Evolutionary conservation across 2,329 filamentous ascomycete genomes (phyloP).

Genomic region (Fusarium pseudograminearum): DNA sequence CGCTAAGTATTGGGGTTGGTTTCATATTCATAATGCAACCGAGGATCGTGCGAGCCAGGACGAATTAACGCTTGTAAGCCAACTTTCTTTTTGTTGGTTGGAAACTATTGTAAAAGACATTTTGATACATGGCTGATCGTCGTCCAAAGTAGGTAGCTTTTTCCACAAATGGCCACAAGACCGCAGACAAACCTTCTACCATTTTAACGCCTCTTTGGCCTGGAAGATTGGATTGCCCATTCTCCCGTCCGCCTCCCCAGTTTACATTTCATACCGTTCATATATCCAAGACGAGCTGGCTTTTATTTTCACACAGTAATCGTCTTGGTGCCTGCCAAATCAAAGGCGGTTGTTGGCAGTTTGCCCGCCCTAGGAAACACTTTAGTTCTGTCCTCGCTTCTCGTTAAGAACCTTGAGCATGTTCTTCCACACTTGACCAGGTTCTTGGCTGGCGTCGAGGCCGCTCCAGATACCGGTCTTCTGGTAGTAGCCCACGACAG

Average conservation of each 20-base stretch:
- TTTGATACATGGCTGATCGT: constrained; percentile 49
- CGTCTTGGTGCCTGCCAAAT: constrained; percentile 46
- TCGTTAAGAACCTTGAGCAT: constrained; percentile 83
- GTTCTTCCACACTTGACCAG: constrained; percentile 94
- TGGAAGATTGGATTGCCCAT: constrained; percentile 31
- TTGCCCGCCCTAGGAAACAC: constrained; percentile 40
- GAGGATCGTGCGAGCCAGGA: neutral
- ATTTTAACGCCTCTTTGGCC: constrained; percentile 47
- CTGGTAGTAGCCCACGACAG: constrained; percentile 96
- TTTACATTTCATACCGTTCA: constrained; percentile 46
- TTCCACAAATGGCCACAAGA: constrained; percentile 46
- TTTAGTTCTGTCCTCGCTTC: constrained; percentile 52
- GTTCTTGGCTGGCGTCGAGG: constrained; percentile 95
- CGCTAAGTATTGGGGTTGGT: neutral
- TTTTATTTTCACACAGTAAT: constrained; percentile 37
- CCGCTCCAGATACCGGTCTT: constrained; percentile 97
- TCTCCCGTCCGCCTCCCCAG: constrained; percentile 26
- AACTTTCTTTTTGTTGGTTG: constrained; percentile 39
- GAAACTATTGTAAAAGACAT: constrained; percentile 43
- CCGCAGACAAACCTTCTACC: constrained; percentile 46
- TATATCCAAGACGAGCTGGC: constrained; percentile 45
- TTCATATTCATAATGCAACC: neutral
- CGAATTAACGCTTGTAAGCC: constrained; percentile 36
- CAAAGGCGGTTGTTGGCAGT: constrained; percentile 44
- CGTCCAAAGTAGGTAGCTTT: constrained; percentile 45